These are phyloP conservation scores for Populus trichocarpa DNA, from an alignment of 441 rosid genomes.

Conservation along the genomic window DNA sequence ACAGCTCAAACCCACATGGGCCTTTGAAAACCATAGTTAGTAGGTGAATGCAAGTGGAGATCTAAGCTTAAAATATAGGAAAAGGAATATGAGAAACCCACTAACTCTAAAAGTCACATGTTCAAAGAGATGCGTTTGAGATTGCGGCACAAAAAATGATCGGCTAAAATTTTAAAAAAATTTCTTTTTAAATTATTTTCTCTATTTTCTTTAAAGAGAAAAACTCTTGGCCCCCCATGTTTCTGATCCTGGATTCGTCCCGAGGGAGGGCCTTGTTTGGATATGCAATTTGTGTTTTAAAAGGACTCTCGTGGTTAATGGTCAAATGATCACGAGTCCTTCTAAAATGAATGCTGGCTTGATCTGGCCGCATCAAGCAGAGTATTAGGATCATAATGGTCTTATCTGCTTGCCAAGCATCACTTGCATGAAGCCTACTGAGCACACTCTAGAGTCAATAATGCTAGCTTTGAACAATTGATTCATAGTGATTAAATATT, in stretches of 20 bases:
- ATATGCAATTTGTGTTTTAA: not conserved
- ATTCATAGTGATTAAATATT: conserved; percentile 5
- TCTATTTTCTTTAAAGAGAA: not conserved
- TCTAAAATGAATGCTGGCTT: not conserved
- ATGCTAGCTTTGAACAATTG: not conserved
- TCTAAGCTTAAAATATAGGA: not conserved
- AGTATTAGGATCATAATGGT: conserved; percentile 24
- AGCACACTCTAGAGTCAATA: conserved; percentile 6
- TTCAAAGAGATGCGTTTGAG: not conserved
- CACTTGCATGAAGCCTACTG: not conserved
- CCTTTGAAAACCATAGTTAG: not conserved
- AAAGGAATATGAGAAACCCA: not conserved
- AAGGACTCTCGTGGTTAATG: not conserved
- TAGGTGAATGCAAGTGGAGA: not conserved
- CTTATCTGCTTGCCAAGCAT: conserved; percentile 22
- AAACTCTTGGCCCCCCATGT: not conserved
- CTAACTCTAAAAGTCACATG: not conserved
- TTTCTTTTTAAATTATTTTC: not conserved
- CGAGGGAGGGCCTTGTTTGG: not conserved
- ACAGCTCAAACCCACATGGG: conserved; percentile 69
- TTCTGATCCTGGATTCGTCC: not conserved
- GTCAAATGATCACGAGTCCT: not conserved
- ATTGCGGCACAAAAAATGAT: too few relatives aligned
- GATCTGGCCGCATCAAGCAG: conserved; percentile 22
- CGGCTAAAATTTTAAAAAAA: too few relatives aligned